phyloP scores from a whole-genome alignment of 345 rosid genomes.

The Syzygium aromaticum region DNA sequence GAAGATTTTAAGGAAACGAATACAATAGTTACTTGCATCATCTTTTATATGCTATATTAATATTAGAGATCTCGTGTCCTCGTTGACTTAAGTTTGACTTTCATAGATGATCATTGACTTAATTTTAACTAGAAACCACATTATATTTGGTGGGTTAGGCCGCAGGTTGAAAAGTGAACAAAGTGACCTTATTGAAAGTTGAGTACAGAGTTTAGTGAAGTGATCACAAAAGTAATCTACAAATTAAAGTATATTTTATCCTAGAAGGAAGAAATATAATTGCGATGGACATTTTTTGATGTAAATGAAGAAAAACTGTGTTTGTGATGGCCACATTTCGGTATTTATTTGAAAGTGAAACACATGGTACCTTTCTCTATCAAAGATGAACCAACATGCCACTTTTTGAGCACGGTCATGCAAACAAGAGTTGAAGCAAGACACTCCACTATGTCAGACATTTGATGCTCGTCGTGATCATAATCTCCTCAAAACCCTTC shows the following conservation, averaged over 20 bases:
- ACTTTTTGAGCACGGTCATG: conserved; percentile 34
- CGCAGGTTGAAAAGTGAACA: background rate
- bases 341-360: background rate
- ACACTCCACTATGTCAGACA: conserved; percentile 11
- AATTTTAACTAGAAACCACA: background rate
- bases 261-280: background rate
- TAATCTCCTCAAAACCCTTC: conserved; percentile 46
- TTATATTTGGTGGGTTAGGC: background rate
- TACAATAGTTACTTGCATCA: too few species aligned
- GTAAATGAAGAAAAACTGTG: background rate
- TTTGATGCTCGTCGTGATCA: conserved; percentile 13
- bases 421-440: conserved; percentile 48
- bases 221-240: background rate
- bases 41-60: too few species aligned
- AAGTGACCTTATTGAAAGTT: background rate
- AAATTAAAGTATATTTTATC: background rate
- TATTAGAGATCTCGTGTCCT: too few species aligned
- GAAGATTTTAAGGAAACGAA: too few species aligned
- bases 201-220: background rate
- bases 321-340: background rate
- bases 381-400: conserved; percentile 20
- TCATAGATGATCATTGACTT: too few species aligned
- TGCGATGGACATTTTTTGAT: background rate
- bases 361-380: conserved; percentile 22
- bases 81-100: too few species aligned